phyloP scores from a whole-genome alignment of 768 basidiomycete genomes.

The Xerocomus spinulosus region DNA sequence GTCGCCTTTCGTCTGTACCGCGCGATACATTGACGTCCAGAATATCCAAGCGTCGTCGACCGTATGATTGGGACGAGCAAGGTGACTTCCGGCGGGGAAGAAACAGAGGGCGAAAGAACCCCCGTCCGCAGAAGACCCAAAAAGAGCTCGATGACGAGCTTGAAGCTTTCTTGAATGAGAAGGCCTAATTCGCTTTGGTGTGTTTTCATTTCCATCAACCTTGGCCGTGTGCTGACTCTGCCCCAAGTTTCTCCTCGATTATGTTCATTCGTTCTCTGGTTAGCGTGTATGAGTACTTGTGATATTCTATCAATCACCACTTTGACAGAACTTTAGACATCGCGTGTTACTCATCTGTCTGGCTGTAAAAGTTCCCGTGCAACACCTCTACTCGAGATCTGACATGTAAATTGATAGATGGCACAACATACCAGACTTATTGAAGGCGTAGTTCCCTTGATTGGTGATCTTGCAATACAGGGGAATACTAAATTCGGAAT shows the following conservation, averaged over 20 bases:
- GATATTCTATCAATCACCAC: slow-evolving; percentile 11
- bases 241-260: not conserved
- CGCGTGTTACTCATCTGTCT: too few relatives aligned
- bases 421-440: too few relatives aligned
- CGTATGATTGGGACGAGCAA: slow-evolving; percentile 21
- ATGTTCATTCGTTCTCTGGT: not conserved
- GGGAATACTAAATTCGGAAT: not conserved
- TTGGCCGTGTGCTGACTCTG: slow-evolving; percentile 3
- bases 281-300: slow-evolving; percentile 4
- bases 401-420: too few relatives aligned
- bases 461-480: too few relatives aligned
- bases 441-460: too few relatives aligned
- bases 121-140: slow-evolving; percentile 53
- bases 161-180: slow-evolving; percentile 67
- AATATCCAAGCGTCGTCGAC: slow-evolving; percentile 14
- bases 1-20: slow-evolving; percentile 41
- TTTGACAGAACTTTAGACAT: not conserved
- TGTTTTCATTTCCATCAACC: not conserved
- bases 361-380: too few relatives aligned
- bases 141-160: slow-evolving; percentile 81
- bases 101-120: slow-evolving; percentile 36
- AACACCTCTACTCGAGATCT: too few relatives aligned
- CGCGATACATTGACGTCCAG: slow-evolving; percentile 20
- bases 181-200: slow-evolving; percentile 30
- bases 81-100: slow-evolving; percentile 25